Percentiles rank a stretch among this genome's conserved stretches.
Conservation (phyloP, 352 stramenopile genomes). For the Nothophytophthora sp. region DNA sequence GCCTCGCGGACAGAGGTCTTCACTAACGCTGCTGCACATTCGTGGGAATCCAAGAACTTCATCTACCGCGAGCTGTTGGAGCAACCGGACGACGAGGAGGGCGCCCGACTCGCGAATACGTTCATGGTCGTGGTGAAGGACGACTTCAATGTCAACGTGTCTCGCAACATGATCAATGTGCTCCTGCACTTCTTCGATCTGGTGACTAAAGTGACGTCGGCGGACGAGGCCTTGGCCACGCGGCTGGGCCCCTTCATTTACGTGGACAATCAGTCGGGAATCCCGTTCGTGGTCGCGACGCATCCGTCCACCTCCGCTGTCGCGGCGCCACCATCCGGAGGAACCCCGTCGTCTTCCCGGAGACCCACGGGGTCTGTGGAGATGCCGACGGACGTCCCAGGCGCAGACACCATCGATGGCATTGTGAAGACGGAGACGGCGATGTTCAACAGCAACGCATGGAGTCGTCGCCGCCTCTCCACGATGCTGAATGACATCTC, state of each 20-base stretch:
- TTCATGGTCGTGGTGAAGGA: conserved; percentile 80
- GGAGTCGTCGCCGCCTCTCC: conserved; percentile 65
- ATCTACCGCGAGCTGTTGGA: conserved; percentile 81
- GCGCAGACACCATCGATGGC: conserved; percentile 38
- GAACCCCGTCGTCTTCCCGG: conserved; percentile 24
- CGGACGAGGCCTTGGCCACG: conserved; percentile 38
- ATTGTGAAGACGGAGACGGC: conserved; percentile 43
- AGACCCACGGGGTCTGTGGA: conserved; percentile 46
- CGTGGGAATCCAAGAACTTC: conserved; percentile 82
- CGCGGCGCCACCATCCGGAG: conserved; percentile 5
- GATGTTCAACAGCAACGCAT: conserved; percentile 54
- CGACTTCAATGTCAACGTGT: conserved; percentile 84
- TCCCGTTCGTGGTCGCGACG: conserved; percentile 79
- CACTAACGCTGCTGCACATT: conserved; percentile 57
- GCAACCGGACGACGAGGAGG: conserved; percentile 52
- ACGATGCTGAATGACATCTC: conserved; percentile 81
- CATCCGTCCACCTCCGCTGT: conserved; percentile 35
- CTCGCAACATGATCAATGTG: conserved; percentile 83
- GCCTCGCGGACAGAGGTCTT: conserved; percentile 68
- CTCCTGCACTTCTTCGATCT: conserved; percentile 75
- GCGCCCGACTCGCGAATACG: conserved; percentile 56
- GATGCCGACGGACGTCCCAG: conserved; percentile 53
- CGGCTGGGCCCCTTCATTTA: conserved; percentile 84
- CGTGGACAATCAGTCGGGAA: conserved; percentile 86
- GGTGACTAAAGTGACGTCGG: conserved; percentile 60